These are phyloP conservation scores for Carnegiea gigantea DNA, from an alignment of 179 eudicot genomes.

Conservation along the genomic window DNA sequence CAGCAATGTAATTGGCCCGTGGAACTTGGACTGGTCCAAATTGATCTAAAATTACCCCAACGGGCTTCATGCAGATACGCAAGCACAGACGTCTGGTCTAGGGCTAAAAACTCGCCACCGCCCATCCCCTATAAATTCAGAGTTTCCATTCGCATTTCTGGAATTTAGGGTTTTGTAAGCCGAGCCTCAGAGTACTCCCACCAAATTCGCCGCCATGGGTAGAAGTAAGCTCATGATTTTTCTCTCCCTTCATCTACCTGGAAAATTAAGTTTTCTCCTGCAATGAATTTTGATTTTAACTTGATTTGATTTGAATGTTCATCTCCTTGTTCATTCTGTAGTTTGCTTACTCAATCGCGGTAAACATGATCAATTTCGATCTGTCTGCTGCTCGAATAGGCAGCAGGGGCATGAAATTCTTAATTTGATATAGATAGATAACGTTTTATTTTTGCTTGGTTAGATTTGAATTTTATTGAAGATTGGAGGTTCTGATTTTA, in stretches of 20 bases:
- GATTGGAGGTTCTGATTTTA: no score
- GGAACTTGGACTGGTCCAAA: no score
- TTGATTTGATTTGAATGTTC: not conserved
- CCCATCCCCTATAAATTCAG: not conserved
- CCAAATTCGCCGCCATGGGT: constrained; percentile 28
- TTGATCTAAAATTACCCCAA: no score
- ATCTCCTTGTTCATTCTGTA: not conserved
- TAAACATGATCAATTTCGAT: no score
- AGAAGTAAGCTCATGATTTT: constrained; percentile 24
- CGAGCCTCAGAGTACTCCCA: not conserved
- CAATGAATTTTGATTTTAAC: not conserved
- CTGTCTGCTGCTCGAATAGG: no score
- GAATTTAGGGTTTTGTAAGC: constrained; percentile 12
- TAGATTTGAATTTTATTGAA: no score
- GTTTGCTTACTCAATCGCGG: no score
- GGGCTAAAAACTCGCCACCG: not conserved
- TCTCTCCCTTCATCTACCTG: not conserved
- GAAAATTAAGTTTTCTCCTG: not conserved
- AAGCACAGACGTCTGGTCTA: not conserved
- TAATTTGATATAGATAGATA: no score
- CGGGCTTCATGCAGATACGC: not conserved
- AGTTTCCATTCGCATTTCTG: not conserved
- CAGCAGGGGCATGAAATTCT: no score
- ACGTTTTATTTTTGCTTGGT: no score
- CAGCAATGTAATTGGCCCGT: not conserved